phyloP scores from a whole-genome alignment of 768 basidiomycete genomes.

The Mycena chlorophos region DNA sequence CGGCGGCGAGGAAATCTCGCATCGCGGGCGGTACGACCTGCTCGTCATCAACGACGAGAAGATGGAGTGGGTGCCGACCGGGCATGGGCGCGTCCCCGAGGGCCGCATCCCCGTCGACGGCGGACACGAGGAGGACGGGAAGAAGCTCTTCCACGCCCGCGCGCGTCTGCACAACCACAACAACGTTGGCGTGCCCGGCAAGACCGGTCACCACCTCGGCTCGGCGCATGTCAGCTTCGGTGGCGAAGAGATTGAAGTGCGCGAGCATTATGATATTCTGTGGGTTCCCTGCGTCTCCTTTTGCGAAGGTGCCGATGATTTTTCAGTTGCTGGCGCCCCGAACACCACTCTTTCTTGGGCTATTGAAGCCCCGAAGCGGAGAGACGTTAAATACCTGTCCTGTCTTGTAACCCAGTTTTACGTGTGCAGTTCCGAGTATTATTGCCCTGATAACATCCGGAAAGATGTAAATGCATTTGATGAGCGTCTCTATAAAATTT shows the following conservation, averaged over 20 bases:
- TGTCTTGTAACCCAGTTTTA: too few species aligned
- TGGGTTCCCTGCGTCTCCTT: neutral
- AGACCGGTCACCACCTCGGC: slow-evolving; percentile 52
- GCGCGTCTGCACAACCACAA: slow-evolving; percentile 34
- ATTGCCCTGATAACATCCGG: too few species aligned
- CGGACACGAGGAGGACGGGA: slow-evolving; percentile 51
- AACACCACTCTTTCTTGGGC: too few species aligned
- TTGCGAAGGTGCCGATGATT: neutral
- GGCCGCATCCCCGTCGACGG: slow-evolving; percentile 49
- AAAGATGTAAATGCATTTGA: too few species aligned
- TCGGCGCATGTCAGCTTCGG: slow-evolving; percentile 5
- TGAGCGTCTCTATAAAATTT: too few species aligned
- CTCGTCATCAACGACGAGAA: slow-evolving; percentile 25
- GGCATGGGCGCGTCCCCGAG: slow-evolving; percentile 42
- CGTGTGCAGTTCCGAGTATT: too few species aligned
- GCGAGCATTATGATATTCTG: neutral
- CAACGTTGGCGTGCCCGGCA: slow-evolving; percentile 46
- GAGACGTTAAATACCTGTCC: too few species aligned
- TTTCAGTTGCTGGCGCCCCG: neutral
- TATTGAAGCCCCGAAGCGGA: too few species aligned
- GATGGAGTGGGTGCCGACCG: slow-evolving; percentile 53
- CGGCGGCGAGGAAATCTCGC: slow-evolving; percentile 42
- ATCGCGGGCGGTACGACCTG: slow-evolving; percentile 46
- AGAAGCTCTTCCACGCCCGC: slow-evolving; percentile 49
- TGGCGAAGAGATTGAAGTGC: neutral